Evolutionary conservation across 2,329 filamentous ascomycete genomes (phyloP), one percentile per base, ranked within the genome.

Genomic region (Botrytis pseudocinerea): DNA sequence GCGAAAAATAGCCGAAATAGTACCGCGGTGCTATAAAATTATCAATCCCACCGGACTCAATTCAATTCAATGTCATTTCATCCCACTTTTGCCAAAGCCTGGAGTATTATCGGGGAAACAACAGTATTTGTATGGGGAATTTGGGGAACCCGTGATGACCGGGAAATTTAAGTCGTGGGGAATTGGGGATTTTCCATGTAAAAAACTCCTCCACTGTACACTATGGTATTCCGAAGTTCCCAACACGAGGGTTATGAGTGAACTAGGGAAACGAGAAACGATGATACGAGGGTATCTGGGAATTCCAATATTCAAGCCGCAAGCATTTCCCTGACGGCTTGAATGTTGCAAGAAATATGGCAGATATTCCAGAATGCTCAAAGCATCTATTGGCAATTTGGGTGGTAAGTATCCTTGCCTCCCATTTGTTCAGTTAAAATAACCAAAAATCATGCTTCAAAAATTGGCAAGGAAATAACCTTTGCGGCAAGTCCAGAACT

Each of bases 21-120:
- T 69, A 32, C 48, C 66, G 32, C 18, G 20, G 44, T 2, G 54
- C 28, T 32, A 51, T 18, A 22, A 69, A 51, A 40, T 22, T 42
- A 51, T 18, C 28, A 69, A 51, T 18, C 28, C n/a, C 28, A 32
- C 51, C 38, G 38, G 28, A 65, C 7, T 65, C 25, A 9, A 38
- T 48, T 44, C 5, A 12, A n/a, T 35, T 35, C 35, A 35, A 35
- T 38, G 38, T n/a, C 25, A 46, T 66, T 51, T 25, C 25, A 69
- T 44, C 51, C 66, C 66, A 69, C 66, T 44, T 44, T 69, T 42
- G 38, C 65, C 35, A 68, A 68, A 25, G 40, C 25, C 42, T 65
- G 63, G 48, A 54, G n/a, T n/a, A 68, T 40, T n/a, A 25, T 54
- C 65, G 48, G 48, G 65, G 46, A 42, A 57, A 51, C 28, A 8